Evolutionary conservation across 73 alveolate species (phyloP).

Genomic region (Blepharisma japonicum): DNA sequence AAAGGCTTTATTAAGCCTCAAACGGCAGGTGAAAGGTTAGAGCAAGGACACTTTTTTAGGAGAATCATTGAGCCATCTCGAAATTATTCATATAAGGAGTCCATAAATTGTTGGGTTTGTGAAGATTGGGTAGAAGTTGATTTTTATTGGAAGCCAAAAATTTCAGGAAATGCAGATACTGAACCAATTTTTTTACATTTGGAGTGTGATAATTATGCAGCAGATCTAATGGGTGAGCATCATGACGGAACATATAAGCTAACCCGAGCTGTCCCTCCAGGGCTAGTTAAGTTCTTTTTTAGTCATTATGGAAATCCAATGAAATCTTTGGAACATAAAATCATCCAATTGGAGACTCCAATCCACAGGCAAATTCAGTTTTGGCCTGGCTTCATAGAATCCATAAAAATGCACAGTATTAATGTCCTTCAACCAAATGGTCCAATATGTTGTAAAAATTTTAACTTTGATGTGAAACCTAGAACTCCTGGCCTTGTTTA

Average conservation of each 20-base stretch:
- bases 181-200: constrained; percentile 23
- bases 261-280: constrained; percentile 29
- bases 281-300: constrained; percentile 13
- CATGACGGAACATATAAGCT: neutral
- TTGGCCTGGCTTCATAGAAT: neutral
- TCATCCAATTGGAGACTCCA: neutral
- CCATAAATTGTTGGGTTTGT: constrained; percentile 23
- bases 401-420: neutral
- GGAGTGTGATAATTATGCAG: constrained; percentile 15
- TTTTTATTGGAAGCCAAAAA: constrained; percentile 8
- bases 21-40: neutral
- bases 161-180: neutral
- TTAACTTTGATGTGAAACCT: neutral
- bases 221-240: neutral
- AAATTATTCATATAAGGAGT: neutral
- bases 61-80: constrained; percentile 13
- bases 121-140: constrained; percentile 25
- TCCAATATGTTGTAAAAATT: neutral
- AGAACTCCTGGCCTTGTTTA: neutral
- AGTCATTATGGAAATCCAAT: constrained; percentile 24
- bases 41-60: constrained; percentile 22
- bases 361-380: neutral
- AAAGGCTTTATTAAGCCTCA: constrained; percentile 68
- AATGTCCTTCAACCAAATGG: neutral
- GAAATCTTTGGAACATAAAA: neutral